phyloP scores from a whole-genome alignment of 2,329 filamentous ascomycete species.

The Diaporthe vexans region DNA sequence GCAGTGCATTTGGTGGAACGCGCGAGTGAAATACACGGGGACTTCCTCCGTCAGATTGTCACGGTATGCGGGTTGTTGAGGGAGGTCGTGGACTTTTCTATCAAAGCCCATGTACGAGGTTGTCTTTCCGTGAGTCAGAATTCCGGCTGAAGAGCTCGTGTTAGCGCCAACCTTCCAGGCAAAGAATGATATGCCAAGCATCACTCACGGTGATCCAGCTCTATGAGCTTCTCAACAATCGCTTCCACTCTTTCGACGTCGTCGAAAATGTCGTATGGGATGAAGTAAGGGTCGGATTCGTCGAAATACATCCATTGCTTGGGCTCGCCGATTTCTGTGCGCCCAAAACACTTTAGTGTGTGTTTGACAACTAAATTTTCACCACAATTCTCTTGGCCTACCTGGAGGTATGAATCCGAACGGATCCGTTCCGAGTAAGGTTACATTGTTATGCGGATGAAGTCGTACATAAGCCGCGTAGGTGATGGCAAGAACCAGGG shows the following conservation, averaged over 20 bases:
- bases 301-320: slow-evolving; percentile 1
- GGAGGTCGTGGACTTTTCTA: background rate
- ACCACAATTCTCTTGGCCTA: background rate
- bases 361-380: background rate
- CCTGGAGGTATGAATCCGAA: background rate
- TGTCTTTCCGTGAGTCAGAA: background rate
- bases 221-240: slow-evolving; percentile 4
- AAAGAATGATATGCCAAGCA: background rate
- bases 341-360: background rate
- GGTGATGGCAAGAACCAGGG: background rate
- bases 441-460: background rate
- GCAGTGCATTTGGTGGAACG: slow-evolving; percentile 2
- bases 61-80: background rate
- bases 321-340: background rate
- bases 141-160: background rate
- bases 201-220: background rate
- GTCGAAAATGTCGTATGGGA: background rate
- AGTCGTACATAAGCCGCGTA: background rate
- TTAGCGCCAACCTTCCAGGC: background rate
- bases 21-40: background rate
- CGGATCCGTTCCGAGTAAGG: background rate
- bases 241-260: background rate
- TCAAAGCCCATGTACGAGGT: background rate
- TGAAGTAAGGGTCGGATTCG: background rate
- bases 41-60: background rate